Evolutionary conservation across 192 early-diverging fungal genomes (phyloP), one percentile per base, ranked within the genome.

Genomic region (Thamnidium elegans): DNA sequence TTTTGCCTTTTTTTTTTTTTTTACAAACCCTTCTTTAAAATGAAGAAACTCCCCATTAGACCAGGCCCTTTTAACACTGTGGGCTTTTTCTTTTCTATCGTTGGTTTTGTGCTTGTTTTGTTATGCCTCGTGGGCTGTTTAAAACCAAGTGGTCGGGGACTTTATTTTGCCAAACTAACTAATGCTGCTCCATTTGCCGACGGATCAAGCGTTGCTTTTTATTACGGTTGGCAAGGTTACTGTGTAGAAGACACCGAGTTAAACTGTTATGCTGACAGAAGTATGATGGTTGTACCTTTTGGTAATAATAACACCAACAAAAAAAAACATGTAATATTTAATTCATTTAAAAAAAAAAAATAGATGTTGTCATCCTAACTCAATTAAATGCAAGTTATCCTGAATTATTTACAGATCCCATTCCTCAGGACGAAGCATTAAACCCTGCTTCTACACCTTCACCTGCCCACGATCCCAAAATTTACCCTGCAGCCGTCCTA

Each of bases 391-490:
- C 19, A 4, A 73, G 66, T 0, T 68, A 60, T 31, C 71, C 71
- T 8, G 11, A n/a, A 1, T 43, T 67, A 26, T 73, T 73, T 20
- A 7, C 10, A 11, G 54, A 73, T 42, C 50, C 62, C 3, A 30
- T 53, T 13, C 30, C 55, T 30, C 65, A 56, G 30, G 66, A 73
- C 43, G n/a, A 39, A 45, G 36, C 32, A 45, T 8, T 65, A n/a
- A 36, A 68, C 50, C 71, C 71, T 15, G 30, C 26, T 9, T 54
- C 71, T 6, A 42, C 45, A 15, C 62, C 71, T 14, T 43, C 46
- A 23, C 71, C 71, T n/a, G 46, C 62, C 48, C 71, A 73, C 46
- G 71, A 73, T 65, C 62, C 66, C 9, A 63, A 63, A 17, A 60
- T 73, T 13, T 64, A 44, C 46, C 61, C 62, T 7, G 66, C 66